phyloP scores from a whole-genome alignment of 2,329 filamentous ascomycete species.

The Sporothrix schenckii region DNA sequence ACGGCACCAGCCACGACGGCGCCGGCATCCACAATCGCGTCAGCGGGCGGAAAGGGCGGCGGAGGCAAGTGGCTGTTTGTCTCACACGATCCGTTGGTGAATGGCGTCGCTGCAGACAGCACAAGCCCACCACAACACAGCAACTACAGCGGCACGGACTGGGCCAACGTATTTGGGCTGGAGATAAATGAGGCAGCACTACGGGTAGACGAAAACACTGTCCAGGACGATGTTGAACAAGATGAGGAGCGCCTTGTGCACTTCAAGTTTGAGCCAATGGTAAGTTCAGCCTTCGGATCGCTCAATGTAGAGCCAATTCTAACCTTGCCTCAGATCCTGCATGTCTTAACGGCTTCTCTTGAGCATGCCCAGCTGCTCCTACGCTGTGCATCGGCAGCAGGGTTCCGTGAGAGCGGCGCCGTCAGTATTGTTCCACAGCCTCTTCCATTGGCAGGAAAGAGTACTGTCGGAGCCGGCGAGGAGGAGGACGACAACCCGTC shows the following conservation, averaged over 20 bases:
- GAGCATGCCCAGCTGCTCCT: slow-evolving; percentile 75
- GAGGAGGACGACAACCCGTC: slow-evolving; percentile 42
- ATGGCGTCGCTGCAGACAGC: slow-evolving; percentile 40
- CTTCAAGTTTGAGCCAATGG: slow-evolving; percentile 95
- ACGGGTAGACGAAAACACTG: background rate
- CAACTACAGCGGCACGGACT: slow-evolving; percentile 33
- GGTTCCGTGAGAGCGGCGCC: slow-evolving; percentile 88
- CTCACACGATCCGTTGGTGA: slow-evolving; percentile 71
- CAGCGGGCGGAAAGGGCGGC: slow-evolving; percentile 80
- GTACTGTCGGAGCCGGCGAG: background rate
- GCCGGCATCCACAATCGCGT: slow-evolving; percentile 49
- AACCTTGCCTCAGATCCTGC: slow-evolving; percentile 70
- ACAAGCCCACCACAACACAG: slow-evolving; percentile 20
- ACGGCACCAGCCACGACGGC: slow-evolving; percentile 39
- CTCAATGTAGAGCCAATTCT: background rate
- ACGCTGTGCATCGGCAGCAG: slow-evolving; percentile 74
- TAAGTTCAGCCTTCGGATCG: slow-evolving; percentile 51
- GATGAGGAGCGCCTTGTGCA: slow-evolving; percentile 58
- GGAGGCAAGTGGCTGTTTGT: slow-evolving; percentile 86
- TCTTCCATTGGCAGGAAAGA: background rate
- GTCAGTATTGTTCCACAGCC: slow-evolving; percentile 59
- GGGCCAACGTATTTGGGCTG: slow-evolving; percentile 48
- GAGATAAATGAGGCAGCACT: slow-evolving; percentile 41
- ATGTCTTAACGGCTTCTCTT: slow-evolving; percentile 77
- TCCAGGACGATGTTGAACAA: slow-evolving; percentile 32